Base-by-base conservation (phyloP, 2,329 filamentous ascomycete genomes). In the Mollisiaceae sp. region DNA sequence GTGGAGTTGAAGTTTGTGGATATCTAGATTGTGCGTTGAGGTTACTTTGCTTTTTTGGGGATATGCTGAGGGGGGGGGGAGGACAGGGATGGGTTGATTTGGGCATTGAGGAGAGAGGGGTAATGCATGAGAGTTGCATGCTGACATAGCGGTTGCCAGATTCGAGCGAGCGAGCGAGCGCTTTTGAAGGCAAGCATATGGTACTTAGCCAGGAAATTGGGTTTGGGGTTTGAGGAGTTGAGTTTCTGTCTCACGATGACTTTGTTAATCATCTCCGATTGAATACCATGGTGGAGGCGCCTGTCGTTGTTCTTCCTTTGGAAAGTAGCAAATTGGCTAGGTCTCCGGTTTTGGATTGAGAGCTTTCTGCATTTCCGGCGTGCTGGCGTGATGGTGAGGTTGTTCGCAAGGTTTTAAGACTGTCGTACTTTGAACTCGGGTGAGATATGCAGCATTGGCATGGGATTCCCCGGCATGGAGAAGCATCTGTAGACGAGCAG, bases 401-500 rank as follows among this genome's bases (percentile, higher is more conserved):
- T 24, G 32, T 35, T 54, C 22, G 50, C 50, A 18, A 12, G 50
- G 50, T 27, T 52, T 54, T n/a, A 27, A n/a, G 50, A 35, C 22
- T 35, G 14, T 32, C 6, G 27, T 32, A 6, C 27, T 6, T 3
- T 32, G 50, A 32, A 15, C 50, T 54, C 50, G 12, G 27, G 14
- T 54, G 50, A 54, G 50, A n/a, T 54, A 9, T 50, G 45, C n/a
- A 50, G 45, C n/a, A 43, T 50, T 50, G 6, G 45, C 45, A 50
- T 50, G 20, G 45, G 15, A 18, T 43, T 43, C 14, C 41, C 15
- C 14, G 45, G n/a, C n/a, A 9, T 9, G 27, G n/a, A 24, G 12
- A 54, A 35, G 32, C 11, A 24, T 24, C 20, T 50, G 50, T 54
- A 15, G 50, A 35, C 32, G 24, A 54, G 4, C 32, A 32, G 50